These are phyloP conservation scores for Aspergillus bombycis DNA, from an alignment of 2,329 filamentous ascomycete species.

Conservation along the genomic window DNA sequence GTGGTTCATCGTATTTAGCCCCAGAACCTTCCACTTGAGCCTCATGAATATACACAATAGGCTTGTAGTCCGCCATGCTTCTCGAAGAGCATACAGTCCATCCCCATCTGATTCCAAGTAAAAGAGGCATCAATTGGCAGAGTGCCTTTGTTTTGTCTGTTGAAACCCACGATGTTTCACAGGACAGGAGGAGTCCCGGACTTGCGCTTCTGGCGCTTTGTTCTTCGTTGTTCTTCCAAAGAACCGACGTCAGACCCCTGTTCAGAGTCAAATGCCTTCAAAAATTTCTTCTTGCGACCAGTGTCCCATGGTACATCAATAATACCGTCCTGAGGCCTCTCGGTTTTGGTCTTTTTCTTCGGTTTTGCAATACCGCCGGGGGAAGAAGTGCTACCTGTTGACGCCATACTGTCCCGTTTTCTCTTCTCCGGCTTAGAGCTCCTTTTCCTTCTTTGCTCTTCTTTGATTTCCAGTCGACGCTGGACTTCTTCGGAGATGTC, in stretches of 20 bases:
- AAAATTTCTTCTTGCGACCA: not conserved
- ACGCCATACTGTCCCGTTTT: conserved; percentile 42
- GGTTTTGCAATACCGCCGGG: conserved; percentile 13
- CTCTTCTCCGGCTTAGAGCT: conserved; percentile 42
- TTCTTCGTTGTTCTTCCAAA: not conserved
- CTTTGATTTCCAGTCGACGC: conserved; percentile 46
- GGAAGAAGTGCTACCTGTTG: conserved; percentile 28
- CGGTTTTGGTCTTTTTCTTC: conserved; percentile 28
- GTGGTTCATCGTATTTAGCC: too few species aligned
- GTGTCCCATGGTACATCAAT: not conserved
- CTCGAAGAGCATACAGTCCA: not conserved
- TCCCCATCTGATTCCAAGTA: not conserved
- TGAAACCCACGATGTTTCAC: not conserved
- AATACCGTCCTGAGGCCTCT: not conserved
- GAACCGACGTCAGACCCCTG: not conserved
- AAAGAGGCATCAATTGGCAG: not conserved
- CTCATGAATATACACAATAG: not conserved
- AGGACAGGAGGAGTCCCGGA: not conserved
- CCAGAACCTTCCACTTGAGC: not conserved
- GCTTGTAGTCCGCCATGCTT: not conserved
- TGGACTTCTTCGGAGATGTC: conserved; percentile 52
- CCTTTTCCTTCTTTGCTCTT: conserved; percentile 39
- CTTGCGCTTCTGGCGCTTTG: not conserved
- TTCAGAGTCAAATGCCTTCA: not conserved
- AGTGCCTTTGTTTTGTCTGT: not conserved